Percentiles rank a stretch among this genome's conserved stretches.
Evolutionary conservation across 495 filamentous ascomycete genomes (phyloP).

Genomic region (Aspergillus diversus): DNA sequence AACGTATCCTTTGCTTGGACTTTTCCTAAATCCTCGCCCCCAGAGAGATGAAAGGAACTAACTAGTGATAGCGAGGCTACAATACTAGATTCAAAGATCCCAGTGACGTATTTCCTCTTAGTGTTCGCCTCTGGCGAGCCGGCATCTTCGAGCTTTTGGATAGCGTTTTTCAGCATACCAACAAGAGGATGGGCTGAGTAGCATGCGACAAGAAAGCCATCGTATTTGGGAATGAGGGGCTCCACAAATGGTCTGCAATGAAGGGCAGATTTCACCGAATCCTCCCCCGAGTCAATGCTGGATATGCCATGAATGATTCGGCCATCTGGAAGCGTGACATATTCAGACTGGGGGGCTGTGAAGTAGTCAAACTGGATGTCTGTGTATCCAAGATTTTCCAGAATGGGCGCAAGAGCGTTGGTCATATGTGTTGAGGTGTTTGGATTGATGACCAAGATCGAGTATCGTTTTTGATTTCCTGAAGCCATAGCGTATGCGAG

Average conservation of each 20-base stretch:
- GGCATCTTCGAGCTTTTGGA: constrained; percentile 29
- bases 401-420: constrained; percentile 65
- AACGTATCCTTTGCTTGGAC: constrained; percentile 59
- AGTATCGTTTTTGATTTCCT: constrained; percentile 26
- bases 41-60: constrained; percentile 44
- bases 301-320: constrained; percentile 34
- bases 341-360: constrained; percentile 51
- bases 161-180: constrained; percentile 52
- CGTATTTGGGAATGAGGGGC: constrained; percentile 55
- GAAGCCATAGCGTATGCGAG: constrained; percentile 23
- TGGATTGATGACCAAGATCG: constrained; percentile 85
- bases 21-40: constrained; percentile 28
- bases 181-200: constrained; percentile 89
- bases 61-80: constrained; percentile 55
- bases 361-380: constrained; percentile 58
- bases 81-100: constrained; percentile 87
- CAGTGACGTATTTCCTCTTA: constrained; percentile 63
- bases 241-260: constrained; percentile 61
- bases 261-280: constrained; percentile 56
- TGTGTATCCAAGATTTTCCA: constrained; percentile 53
- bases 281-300: constrained; percentile 53
- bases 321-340: constrained; percentile 35
- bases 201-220: constrained; percentile 85
- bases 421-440: constrained; percentile 89
- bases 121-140: constrained; percentile 15